A percentile compares a stretch with the other conserved stretches of the same genome.
These are phyloP conservation scores for Boletus eberwhitei DNA, from an alignment of 768 basidiomycete species.

Conservation along the genomic window DNA sequence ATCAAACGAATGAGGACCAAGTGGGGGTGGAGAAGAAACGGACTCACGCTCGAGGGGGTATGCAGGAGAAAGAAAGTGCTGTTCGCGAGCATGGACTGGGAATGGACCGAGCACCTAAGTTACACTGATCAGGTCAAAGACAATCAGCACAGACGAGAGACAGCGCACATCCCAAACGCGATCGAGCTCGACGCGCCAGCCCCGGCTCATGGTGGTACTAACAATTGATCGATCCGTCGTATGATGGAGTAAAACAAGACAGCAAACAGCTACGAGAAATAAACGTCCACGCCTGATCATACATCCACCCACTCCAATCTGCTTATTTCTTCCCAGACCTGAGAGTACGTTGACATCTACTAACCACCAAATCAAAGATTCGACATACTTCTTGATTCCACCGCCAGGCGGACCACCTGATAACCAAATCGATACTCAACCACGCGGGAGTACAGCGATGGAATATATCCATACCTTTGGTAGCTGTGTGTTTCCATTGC, in stretches of 20 bases:
- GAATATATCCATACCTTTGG: slow-evolving; percentile 26
- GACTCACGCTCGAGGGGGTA: slow-evolving; percentile 64
- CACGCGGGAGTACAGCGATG: slow-evolving; percentile 3
- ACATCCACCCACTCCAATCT: neutral
- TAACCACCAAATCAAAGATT: neutral
- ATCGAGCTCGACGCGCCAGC: slow-evolving; percentile 27
- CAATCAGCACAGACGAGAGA: neutral
- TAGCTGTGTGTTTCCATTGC: slow-evolving; percentile 16
- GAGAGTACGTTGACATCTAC: slow-evolving; percentile 7
- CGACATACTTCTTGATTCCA: slow-evolving; percentile 84
- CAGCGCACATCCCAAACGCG: slow-evolving; percentile 27
- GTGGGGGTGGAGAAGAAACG: neutral
- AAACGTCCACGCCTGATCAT: neutral
- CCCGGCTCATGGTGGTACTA: slow-evolving; percentile 8
- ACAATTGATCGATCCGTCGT: neutral
- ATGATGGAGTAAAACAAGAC: neutral
- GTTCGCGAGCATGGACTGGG: slow-evolving; percentile 80
- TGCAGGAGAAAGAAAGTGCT: slow-evolving; percentile 75
- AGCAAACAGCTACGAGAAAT: slow-evolving; percentile 6
- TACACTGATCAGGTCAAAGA: neutral
- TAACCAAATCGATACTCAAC: neutral
- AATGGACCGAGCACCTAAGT: slow-evolving; percentile 76
- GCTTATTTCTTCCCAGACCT: slow-evolving; percentile 72
- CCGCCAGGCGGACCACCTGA: slow-evolving; percentile 65
- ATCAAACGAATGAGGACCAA: neutral